Base-by-base conservation (phyloP, 148 eudicot genomes). In the Tetragonia tetragonoides region DNA sequence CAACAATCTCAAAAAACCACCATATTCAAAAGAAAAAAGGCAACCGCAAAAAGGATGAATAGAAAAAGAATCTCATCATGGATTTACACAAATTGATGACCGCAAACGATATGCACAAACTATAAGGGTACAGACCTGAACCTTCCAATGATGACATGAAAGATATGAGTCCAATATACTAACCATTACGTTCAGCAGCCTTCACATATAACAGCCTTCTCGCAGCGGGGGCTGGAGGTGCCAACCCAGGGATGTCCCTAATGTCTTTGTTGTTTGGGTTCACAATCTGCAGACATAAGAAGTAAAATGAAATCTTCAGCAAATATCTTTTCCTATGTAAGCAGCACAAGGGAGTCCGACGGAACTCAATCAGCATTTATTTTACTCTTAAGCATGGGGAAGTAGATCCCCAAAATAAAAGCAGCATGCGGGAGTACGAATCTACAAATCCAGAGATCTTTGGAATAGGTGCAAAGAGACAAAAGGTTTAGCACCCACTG, bases 201-300 rank as follows among this genome's bases (percentile, higher is more conserved):
- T 77, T 85, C 64, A 82, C 83, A 79, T 85, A 87, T 81, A 94
- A 77, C 40, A 94, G 85, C 79, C 95, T 92, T 82, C 97, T 87
- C 6, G 89, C 18, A 6, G 93, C 77, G 28, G 93, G 92, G n/a
- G 93, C 98, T 17, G 98, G 98, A 72, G 98, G 98, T 63, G 95
- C 98, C 84, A 94, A 78, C 76, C 98, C 98, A 1, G 98, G 98
- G 75, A 94, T 90, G 83, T 94, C 98, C 83, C 85, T 85, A 49
- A 94, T 94, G 82, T 84, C 80, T 86, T 89, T 92, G 86, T 94
- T 94, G 87, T 84, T 78, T 63, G 98, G 98, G 76, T 94, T 76
- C 85, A 92, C 94, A 83, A 92, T 89, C 98, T 94, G 73, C 54
- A 70, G 41, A 21, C 20, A 40, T 12, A 44, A 40, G 4, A 18